Percentiles rank a stretch among this genome's conserved stretches.
These are phyloP conservation scores for Leccinum subgranulosum DNA, from an alignment of 768 basidiomycete species.

Conservation along the genomic window DNA sequence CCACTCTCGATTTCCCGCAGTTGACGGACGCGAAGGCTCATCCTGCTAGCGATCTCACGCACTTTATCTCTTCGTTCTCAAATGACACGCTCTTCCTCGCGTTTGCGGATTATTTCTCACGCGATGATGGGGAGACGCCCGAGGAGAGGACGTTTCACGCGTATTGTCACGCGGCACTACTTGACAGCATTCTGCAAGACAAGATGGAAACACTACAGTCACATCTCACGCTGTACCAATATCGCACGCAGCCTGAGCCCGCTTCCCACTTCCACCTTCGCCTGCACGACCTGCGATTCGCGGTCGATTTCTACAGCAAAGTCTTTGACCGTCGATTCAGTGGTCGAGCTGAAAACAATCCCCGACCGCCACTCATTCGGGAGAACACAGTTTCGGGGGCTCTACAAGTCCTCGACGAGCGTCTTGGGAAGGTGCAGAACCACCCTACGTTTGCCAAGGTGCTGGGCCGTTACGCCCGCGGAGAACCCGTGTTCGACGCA, in stretches of 20 bases:
- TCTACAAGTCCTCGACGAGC: conserved; percentile 57
- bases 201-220: conserved; percentile 77
- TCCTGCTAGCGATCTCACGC: conserved; percentile 70
- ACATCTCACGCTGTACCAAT: conserved; percentile 68
- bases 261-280: conserved; percentile 64
- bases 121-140: conserved; percentile 54
- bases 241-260: conserved; percentile 56
- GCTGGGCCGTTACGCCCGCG: conserved; percentile 55
- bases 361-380: conserved; percentile 64
- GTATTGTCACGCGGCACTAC: conserved; percentile 71
- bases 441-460: conserved; percentile 24
- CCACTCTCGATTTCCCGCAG: conserved; percentile 82
- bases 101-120: conserved; percentile 76
- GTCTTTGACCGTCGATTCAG: conserved; percentile 75
- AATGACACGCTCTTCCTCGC: conserved; percentile 77
- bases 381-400: conserved; percentile 70
- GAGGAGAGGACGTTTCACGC: conserved; percentile 61
- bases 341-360: conserved; percentile 63
- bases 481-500: conserved; percentile 39
- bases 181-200: conserved; percentile 90
- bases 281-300: conserved; percentile 72
- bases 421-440: conserved; percentile 43
- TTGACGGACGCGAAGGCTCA: conserved; percentile 63
- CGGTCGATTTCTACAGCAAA: conserved; percentile 72
- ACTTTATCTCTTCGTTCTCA: conserved; percentile 86